Base-by-base conservation (phyloP, 2,329 filamentous ascomycete genomes). In the Trichoderma koningiopsis region DNA sequence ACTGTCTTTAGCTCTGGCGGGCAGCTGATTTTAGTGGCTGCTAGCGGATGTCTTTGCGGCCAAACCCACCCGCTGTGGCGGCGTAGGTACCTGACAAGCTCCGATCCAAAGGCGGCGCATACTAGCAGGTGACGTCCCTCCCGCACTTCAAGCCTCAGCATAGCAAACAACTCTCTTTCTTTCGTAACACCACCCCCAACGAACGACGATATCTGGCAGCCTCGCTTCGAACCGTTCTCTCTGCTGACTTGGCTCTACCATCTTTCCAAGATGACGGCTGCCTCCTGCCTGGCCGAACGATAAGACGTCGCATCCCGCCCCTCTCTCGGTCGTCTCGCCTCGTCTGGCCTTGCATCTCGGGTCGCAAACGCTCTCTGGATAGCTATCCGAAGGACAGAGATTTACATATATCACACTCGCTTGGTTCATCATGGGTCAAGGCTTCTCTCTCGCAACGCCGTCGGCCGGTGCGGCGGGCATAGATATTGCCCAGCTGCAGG, bases 391-490 rank as follows among this genome's bases (percentile, higher is more conserved):
- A 33, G 55, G 55, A 67, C 53, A 27, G 29, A 35, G 37, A 53
- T 11, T 14, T 47, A 35, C 13, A 19, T 29, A 47, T 16, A 40
- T 40, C 33, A 24, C 16, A 22, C 37, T 10, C 62, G 10, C 49
- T 70, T 69, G 35, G 62, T 49, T 72, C 65, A 72, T 74, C 73
- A 99, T 99, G 96, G 96, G 96, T 73, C 96, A 99, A 86, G 94
- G 93, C 73, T 97, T 97, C 83, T 97, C 95, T 72, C 89, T 97
- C 75, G 93, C 94, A 66, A 94, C 94, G 77, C 92, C 96, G 73
- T 96, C 94, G 67, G 93, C 93, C 72, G 96, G 94, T 78, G 92
- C 93, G 67, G 94, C 94, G 69, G 93, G 94, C 75, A 97, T 99
- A 79, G 95, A 99, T 80, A 89, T 96, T 33, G 92, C 94, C 49